Evolutionary conservation across 805 yeast species (phyloP).

Genomic region (Teunomyces tritomae): DNA sequence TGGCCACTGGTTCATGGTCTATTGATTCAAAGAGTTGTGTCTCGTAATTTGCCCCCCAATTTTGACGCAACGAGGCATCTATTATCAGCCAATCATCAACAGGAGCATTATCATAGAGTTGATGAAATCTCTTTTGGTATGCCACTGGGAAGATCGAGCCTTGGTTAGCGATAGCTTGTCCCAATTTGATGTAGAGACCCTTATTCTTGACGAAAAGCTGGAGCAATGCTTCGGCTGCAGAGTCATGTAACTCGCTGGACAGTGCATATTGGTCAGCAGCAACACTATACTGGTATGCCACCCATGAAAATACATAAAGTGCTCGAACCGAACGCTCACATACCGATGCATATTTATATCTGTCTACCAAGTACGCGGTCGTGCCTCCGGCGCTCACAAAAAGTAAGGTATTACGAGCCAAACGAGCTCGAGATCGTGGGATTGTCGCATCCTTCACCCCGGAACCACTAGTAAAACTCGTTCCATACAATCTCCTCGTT

Average conservation of each 20-base stretch:
- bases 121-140: conserved; percentile 55
- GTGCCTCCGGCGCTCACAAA: conserved; percentile 4
- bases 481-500: not conserved
- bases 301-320: conserved; percentile 41
- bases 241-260: conserved; percentile 56
- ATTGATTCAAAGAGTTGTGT: conserved; percentile 39
- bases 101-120: conserved; percentile 69
- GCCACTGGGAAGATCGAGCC: conserved; percentile 64
- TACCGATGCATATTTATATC: conserved; percentile 46
- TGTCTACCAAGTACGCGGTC: conserved; percentile 32
- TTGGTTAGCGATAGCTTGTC: conserved; percentile 79
- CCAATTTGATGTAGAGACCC: conserved; percentile 67
- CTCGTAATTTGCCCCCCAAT: conserved; percentile 44
- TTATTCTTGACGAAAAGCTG: conserved; percentile 30
- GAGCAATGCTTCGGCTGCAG: conserved; percentile 45
- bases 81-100: conserved; percentile 49
- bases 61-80: conserved; percentile 37
- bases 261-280: conserved; percentile 33
- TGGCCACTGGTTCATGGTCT: conserved; percentile 62
- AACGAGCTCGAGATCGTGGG: no score
- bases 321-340: conserved; percentile 53
- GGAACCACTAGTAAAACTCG: no score
- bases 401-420: not conserved
- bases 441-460: no score
- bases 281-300: conserved; percentile 60